Evolutionary conservation across 352 stramenopile species (phyloP).

Genomic region (Phytopythium aichiense): DNA sequence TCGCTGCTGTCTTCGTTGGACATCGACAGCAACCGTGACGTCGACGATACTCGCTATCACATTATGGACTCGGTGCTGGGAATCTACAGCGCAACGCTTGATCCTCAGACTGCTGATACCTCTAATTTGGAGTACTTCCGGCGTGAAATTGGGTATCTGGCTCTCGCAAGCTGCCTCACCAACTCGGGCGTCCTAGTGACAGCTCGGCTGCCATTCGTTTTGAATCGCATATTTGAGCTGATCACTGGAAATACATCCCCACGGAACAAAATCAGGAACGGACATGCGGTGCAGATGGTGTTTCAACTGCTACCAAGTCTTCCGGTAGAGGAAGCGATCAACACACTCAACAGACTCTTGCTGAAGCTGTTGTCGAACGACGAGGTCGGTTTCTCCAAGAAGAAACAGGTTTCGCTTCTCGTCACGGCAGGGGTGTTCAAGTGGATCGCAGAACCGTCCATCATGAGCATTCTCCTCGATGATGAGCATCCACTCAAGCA

Average conservation of each 20-base stretch:
- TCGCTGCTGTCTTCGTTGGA: conserved; percentile 57
- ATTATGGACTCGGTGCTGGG: conserved; percentile 53
- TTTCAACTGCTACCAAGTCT: conserved; percentile 48
- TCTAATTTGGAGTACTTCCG: conserved; percentile 36
- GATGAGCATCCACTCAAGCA: conserved; percentile 24
- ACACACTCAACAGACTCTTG: conserved; percentile 31
- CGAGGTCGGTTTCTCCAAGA: conserved; percentile 37
- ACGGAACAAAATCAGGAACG: conserved; percentile 55
- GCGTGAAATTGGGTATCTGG: conserved; percentile 34
- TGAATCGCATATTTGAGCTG: conserved; percentile 57
- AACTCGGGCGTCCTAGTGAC: conserved; percentile 48
- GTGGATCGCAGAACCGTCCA: conserved; percentile 42
- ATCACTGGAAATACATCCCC: conserved; percentile 33
- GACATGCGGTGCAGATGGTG: conserved; percentile 45
- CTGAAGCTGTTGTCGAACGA: conserved; percentile 43
- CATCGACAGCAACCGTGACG: conserved; percentile 18
- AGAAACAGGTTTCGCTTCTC: conserved; percentile 40
- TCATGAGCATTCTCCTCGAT: conserved; percentile 34
- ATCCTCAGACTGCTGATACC: conserved; percentile 22
- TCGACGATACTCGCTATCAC: conserved; percentile 16
- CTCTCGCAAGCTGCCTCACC: conserved; percentile 51
- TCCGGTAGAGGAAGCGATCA: conserved; percentile 17
- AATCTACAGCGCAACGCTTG: conserved; percentile 43
- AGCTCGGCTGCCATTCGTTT: conserved; percentile 20
- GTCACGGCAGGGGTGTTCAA: conserved; percentile 49